Base-by-base conservation (phyloP, 1,284 basidiomycete species). In the Malassezia sympodialis region DNA sequence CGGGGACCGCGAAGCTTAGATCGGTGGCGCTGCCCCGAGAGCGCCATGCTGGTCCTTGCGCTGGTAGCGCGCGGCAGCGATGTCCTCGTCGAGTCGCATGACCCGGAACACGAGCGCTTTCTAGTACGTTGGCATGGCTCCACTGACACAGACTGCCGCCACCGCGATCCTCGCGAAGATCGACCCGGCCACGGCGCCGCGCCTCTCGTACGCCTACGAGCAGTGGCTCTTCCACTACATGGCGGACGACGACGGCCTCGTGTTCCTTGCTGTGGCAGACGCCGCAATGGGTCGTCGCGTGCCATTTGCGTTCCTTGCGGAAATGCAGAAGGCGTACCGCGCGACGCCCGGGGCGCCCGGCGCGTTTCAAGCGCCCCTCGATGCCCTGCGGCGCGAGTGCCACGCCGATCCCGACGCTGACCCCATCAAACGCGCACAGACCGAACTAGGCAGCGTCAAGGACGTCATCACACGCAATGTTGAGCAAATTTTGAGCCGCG, bases 101-200 rank as follows among this genome's bases (percentile, higher is more conserved):
- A 67, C 24, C 46, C 59, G 2, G 58, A 59, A 6, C 61, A 72
- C 35, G 62, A 59, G 35, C 68, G 67, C 7, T 73, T 73, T 58
- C 48, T 73, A 1, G 56, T 62, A 47, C 35, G 53, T 60, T 8
- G 8, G 21, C 26, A n/a, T n/a, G 21, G 14, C 56, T 32, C 52
- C 8, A 14, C 35, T 35, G 17, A 34, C n/a, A 15, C 17, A 34
- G 42, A 68, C 60, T 82, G 91, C 93, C 15, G 88, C 87, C 7
- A 85, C 90, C 67, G 89, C 87, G 0, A 94, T 96, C 65, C 79
- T 98, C 14, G 86, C 85, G 39, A 93, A 93, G 79, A 96, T 96
- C 69, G 89, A 90, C 1, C 88, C 88, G 1, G 88, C 88, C 72
- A 21, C 34, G 1, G 84, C 94, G 76, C 87, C 86, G 75, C 94